phyloP scores from a whole-genome alignment of 2,329 filamentous ascomycete species.

The Penicillium occitanis region DNA sequence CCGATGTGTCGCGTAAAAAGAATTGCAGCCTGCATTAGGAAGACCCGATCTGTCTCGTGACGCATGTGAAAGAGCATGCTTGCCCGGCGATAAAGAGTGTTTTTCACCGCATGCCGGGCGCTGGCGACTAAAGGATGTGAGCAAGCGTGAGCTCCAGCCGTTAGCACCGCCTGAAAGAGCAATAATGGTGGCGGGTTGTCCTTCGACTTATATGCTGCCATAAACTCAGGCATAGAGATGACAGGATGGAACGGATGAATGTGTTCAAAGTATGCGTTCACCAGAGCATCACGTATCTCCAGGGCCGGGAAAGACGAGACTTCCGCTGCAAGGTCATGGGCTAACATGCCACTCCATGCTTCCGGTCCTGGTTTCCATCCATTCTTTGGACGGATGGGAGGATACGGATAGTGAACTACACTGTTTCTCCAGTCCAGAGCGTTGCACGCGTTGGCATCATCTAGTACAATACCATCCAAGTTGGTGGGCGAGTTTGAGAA shows the following conservation, averaged over 20 bases:
- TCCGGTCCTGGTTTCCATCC: constrained; percentile 13
- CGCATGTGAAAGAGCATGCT: constrained; percentile 30
- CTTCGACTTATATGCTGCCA: constrained; percentile 17
- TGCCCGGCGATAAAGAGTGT: constrained; percentile 29
- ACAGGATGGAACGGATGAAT: constrained; percentile 33
- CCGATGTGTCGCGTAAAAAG: constrained; percentile 32
- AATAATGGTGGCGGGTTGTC: constrained; percentile 29
- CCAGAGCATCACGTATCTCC: constrained; percentile 27
- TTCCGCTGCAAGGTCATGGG: neutral
- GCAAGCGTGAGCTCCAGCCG: constrained; percentile 29
- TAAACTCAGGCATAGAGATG: constrained; percentile 26
- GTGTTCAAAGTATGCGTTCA: constrained; percentile 31
- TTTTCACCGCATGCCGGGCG: constrained; percentile 26
- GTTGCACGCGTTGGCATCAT: neutral
- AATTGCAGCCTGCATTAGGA: constrained; percentile 31
- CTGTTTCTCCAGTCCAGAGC: neutral
- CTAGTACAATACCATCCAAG: neutral
- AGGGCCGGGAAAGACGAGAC: constrained; percentile 6
- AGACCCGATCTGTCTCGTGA: constrained; percentile 30
- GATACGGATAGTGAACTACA: constrained; percentile 11
- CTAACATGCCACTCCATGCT: neutral
- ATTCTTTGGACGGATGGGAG: constrained; percentile 11
- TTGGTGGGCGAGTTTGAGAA: neutral
- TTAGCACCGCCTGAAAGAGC: constrained; percentile 32
- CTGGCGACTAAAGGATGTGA: constrained; percentile 27